phyloP scores from a whole-genome alignment of 192 early-diverging fungal genomes.

The Umbelopsis ramanniana region DNA sequence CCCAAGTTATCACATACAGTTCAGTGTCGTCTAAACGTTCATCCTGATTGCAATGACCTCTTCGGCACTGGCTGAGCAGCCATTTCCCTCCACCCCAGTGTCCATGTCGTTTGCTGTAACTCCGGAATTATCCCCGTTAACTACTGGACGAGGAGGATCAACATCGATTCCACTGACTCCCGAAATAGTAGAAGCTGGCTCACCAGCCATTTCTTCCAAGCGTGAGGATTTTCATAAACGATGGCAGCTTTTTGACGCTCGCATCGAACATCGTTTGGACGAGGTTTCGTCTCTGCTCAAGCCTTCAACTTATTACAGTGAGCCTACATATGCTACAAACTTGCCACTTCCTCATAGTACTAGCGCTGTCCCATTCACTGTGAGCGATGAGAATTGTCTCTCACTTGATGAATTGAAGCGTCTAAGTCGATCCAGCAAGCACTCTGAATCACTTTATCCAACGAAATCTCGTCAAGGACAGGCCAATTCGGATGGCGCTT shows the following conservation, averaged over 20 bases:
- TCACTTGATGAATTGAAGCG: constrained; percentile 18
- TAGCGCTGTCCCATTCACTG: background rate
- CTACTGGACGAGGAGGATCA: constrained; percentile 1
- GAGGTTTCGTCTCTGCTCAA: constrained; percentile 5
- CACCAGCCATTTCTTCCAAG: background rate
- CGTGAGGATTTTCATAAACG: constrained; percentile 22
- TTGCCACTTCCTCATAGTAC: constrained; percentile 20
- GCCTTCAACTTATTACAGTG: constrained; percentile 14
- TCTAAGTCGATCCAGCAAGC: constrained; percentile 12
- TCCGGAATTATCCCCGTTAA: constrained; percentile 22
- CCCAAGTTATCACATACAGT: background rate
- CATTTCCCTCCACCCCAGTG: constrained; percentile 16
- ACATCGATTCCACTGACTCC: constrained; percentile 22
- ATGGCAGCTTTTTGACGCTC: constrained; percentile 7
- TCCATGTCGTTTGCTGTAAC: constrained; percentile 21
- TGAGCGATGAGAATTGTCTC: constrained; percentile 15
- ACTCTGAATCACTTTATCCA: background rate
- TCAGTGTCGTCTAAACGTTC: background rate
- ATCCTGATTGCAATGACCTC: constrained; percentile 15
- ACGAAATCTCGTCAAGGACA: constrained; percentile 15
- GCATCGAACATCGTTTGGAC: constrained; percentile 6
- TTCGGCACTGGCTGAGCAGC: constrained; percentile 23
- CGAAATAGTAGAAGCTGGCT: constrained; percentile 15
- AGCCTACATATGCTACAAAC: constrained; percentile 18
- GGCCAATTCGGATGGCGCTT: background rate